Evolutionary conservation across 345 rosid genomes (phyloP).

Genomic region (Firmiana major): DNA sequence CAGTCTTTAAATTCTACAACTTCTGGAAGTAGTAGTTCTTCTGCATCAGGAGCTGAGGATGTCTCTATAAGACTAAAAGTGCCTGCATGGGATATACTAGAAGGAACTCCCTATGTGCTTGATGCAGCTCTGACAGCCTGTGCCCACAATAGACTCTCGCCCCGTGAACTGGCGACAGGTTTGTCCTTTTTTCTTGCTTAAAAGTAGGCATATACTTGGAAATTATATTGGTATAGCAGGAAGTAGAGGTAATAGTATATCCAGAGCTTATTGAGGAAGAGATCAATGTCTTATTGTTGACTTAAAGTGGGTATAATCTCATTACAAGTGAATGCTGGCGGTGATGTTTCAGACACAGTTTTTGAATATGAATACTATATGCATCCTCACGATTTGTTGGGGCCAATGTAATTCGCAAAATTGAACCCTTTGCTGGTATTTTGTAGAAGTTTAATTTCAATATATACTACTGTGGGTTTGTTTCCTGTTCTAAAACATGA

Average conservation of each 20-base stretch:
- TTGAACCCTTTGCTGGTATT: not conserved
- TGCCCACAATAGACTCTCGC: constrained; percentile 85
- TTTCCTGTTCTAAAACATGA: not conserved
- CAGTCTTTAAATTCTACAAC: constrained; percentile 52
- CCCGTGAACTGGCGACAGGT: constrained; percentile 99
- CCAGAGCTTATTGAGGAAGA: constrained; percentile 9
- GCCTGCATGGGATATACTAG: constrained; percentile 95
- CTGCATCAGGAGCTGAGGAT: constrained; percentile 69
- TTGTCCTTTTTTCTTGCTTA: constrained; percentile 13
- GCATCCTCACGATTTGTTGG: not conserved
- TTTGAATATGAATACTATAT: not conserved
- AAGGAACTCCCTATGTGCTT: constrained; percentile 80
- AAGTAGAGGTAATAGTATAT: not conserved
- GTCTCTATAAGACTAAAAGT: constrained; percentile 55
- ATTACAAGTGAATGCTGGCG: not conserved
- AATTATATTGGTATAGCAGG: not conserved
- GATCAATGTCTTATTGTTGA: not conserved
- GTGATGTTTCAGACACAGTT: not conserved
- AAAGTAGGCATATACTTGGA: not conserved
- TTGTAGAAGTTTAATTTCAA: not conserved
- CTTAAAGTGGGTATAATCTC: not conserved
- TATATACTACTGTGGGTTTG: not conserved
- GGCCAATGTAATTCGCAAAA: not conserved
- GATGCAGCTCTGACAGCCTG: constrained; percentile 94
- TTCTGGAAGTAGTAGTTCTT: constrained; percentile 78